Percentiles rank a stretch among this genome's conserved stretches.
Conservation (phyloP, 306 rosid species). For the Cucumis sativus region Cucumber_9930_V3 NC_026657.2:30393001-30393500, state of each 20-base stretch:
- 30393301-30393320: background rate
- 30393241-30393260: no score
- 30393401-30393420: no score
- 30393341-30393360: background rate
- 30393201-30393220: background rate
- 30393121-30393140: constrained; percentile 36
- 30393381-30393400: background rate
- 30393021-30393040: constrained; percentile 50
- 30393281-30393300: background rate
- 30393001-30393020: constrained; percentile 61
- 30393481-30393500: no score
- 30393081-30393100: constrained; percentile 42
- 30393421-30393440: no score
- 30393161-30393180: background rate
- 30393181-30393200: background rate
- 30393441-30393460: no score
- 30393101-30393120: constrained; percentile 57
- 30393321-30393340: background rate
- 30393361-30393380: no score
- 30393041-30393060: constrained; percentile 38
- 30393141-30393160: constrained; percentile 1
- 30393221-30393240: background rate
- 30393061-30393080: constrained; percentile 20
- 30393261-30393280: background rate
- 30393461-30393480: no score